Evolutionary conservation across 129 eudicot genomes (phyloP), one percentile per base, ranked within the genome.

Genomic region (Pulicaria dysenterica): DNA sequence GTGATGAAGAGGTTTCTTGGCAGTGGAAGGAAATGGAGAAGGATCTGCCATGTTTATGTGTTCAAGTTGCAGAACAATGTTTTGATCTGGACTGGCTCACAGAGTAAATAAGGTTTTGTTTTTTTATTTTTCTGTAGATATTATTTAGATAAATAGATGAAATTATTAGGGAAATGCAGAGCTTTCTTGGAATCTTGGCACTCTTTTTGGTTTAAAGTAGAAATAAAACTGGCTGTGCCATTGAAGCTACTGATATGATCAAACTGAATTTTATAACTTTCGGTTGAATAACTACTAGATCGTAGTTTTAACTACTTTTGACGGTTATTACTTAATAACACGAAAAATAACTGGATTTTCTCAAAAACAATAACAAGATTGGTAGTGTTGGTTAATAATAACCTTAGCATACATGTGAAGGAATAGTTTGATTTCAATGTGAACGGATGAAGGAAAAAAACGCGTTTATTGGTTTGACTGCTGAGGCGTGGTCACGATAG

Each of bases 1-100:
- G 98, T 64, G 98, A 93, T 39, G 96, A 87, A 63, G 95, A 93
- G 73, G 76, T 87, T 42, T 85, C 83, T 0, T 80, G 82, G 86
- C 77, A 67, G 55, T 93, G 98, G 98, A 79, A 82, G 48, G 85
- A 82, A 3, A 12, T 87, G 48, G 81, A 66, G 73, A 82, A 74
- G 73, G 79, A 58, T 44, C 10, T 91, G 39, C 88, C 92, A 15
- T 77, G 70, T 6, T 79, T 93, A 5, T 72, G 77, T 69, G 81
- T 90, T 79, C 87, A 85, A 79, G 89, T 93, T 58, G 85, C 87
- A 13, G 90, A 85, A 76, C 90, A 85, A 60, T 65, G 83, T 51
- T 90, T 83, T 73, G 83, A 72, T 68, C 85, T 93, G 1, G 95
- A 93, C 58, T 93, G 95, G 92, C 86, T 93, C 19, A 64, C 60